Evolutionary conservation across 768 basidiomycete species (phyloP).

Genomic region (Termitomyces sp.): DNA sequence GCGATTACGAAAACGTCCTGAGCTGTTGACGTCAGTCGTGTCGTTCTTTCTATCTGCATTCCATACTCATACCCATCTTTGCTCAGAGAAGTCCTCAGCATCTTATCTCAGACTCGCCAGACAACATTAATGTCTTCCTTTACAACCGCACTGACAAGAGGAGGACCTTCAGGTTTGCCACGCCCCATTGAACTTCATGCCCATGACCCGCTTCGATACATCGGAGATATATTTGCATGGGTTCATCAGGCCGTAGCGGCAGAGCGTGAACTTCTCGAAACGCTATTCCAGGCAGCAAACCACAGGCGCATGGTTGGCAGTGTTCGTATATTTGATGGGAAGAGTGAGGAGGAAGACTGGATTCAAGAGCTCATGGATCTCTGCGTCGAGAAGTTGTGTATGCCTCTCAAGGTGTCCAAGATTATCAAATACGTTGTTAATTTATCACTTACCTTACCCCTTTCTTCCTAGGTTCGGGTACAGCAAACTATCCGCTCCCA

Average conservation of each 20-base stretch:
- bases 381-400: conserved; percentile 77
- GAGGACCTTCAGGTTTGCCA: conserved; percentile 80
- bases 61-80: conserved; percentile 1
- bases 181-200: conserved; percentile 97
- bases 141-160: conserved; percentile 83
- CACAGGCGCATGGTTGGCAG: conserved; percentile 77
- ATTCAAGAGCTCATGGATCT: conserved; percentile 78
- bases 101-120: conserved; percentile 82
- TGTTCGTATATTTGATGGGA: conserved; percentile 46
- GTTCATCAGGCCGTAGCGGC: conserved; percentile 94
- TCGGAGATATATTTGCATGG: conserved; percentile 99
- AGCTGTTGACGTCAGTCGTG: conserved; percentile 62
- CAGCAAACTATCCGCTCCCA: conserved; percentile 91
- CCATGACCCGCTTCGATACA: conserved; percentile 94
- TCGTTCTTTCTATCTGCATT: not conserved
- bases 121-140: conserved; percentile 78
- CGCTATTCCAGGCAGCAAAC: conserved; percentile 69
- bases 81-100: conserved; percentile 62
- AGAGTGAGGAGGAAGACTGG: conserved; percentile 72
- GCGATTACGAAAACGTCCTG: conserved; percentile 73
- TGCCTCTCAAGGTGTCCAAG: conserved; percentile 75
- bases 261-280: conserved; percentile 91
- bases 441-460: not conserved
- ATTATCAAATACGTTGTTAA: not conserved
- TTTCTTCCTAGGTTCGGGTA: conserved; percentile 64